These are phyloP conservation scores for Byssochlamys sp. DNA, from an alignment of 2,329 filamentous ascomycete species.

Conservation along the genomic window DNA sequence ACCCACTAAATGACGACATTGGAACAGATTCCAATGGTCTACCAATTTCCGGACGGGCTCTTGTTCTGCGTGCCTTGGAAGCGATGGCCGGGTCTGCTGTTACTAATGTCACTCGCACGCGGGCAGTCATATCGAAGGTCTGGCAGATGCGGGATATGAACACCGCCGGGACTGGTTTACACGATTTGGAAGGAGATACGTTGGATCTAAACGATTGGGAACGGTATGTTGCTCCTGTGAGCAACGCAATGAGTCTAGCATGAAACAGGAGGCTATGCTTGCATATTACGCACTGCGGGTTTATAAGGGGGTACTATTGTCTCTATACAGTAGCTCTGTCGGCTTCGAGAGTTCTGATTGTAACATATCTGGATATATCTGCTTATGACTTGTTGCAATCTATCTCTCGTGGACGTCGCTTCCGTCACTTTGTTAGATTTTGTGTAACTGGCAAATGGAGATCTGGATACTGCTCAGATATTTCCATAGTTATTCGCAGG, in stretches of 20 bases:
- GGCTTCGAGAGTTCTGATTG: no score
- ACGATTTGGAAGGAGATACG: constrained; percentile 6
- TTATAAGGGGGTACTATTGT: neutral
- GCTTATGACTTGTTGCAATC: no score
- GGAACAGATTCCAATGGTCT: constrained; percentile 15
- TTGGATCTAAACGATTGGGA: constrained; percentile 33
- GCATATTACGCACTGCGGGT: neutral
- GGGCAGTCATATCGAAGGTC: constrained; percentile 39
- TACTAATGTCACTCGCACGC: constrained; percentile 36
- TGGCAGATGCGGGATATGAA: constrained; percentile 38
- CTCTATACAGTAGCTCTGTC: no score
- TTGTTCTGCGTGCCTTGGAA: constrained; percentile 33
- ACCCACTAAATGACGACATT: constrained; percentile 28
- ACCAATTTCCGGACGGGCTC: constrained; percentile 24
- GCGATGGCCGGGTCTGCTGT: constrained; percentile 34
- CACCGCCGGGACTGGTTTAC: constrained; percentile 5
- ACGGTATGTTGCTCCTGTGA: constrained; percentile 33
- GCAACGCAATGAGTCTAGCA: constrained; percentile 34
- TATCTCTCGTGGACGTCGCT: no score
- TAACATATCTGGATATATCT: no score
- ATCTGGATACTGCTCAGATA: no score
- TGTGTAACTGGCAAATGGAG: no score
- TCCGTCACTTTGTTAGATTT: no score
- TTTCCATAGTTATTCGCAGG: no score
- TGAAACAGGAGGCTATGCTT: constrained; percentile 9